These are phyloP conservation scores for Ophiostoma australiae DNA, from an alignment of 2,329 filamentous ascomycete genomes.

Conservation along the genomic window DNA sequence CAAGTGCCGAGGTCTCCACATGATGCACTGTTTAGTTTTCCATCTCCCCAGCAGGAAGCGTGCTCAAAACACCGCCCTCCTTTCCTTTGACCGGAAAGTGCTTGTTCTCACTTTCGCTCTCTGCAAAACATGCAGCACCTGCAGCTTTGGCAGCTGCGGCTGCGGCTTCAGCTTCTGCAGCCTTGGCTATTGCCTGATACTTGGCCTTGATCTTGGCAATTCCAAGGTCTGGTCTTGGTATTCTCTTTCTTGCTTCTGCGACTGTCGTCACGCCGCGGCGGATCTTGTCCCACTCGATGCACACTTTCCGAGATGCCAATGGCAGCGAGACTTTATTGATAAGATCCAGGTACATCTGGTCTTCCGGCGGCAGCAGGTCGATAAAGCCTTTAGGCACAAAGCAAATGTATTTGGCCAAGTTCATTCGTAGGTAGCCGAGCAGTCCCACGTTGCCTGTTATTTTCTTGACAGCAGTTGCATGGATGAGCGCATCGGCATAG, in stretches of 20 bases:
- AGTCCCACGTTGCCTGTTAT: neutral
- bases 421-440: neutral
- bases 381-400: neutral
- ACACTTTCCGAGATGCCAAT: neutral
- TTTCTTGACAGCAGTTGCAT: neutral
- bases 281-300: neutral
- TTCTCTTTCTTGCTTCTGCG: neutral
- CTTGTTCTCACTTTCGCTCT: neutral
- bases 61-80: neutral
- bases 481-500: neutral
- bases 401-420: neutral
- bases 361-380: neutral
- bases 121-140: too few species aligned
- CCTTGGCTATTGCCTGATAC: neutral
- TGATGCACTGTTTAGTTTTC: neutral
- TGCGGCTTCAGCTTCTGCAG: neutral
- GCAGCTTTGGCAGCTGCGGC: neutral
- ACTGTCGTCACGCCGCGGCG: constrained; percentile 4
- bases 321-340: neutral
- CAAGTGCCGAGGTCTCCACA: neutral
- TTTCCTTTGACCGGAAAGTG: neutral
- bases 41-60: neutral
- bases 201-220: neutral
- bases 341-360: neutral
- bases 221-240: neutral